Base-by-base conservation (phyloP, 2,329 filamentous ascomycete genomes). In the Tolypocladium pustulatum region DNA sequence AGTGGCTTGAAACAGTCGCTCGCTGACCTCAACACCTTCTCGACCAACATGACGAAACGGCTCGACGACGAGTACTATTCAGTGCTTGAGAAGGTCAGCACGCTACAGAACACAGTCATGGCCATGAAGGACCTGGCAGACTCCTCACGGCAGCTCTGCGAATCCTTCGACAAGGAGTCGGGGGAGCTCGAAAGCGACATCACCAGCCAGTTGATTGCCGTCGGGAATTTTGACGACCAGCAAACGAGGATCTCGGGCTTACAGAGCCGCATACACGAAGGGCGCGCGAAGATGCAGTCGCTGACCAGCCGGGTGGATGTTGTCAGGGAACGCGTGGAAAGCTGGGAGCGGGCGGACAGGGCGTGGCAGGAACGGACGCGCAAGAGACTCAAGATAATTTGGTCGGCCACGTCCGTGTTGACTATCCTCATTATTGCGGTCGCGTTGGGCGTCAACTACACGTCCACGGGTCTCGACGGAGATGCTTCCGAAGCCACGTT, bases 61-160 rank as follows among this genome's bases (percentile, higher is more conserved):
- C 81, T 93, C 49, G 88, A 92, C 69, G 83, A 88, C 60, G 86
- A 86, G 3, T 92, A 91, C 73, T 88, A 89, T 63, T 82, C 83
- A 0, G 81, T 91, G 12, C 76, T 91, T 36, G 85, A 90, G 68
- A 89, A 87, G 67, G 78, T 88, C 55, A 80, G 80, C 55, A 71
- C 78, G 1, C 75, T 92, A 41, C 85, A 87, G 57, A 80, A 77
- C 63, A 90, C 85, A 0, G 81, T 91, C 43, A 70, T 76, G 7
- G 81, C 80, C 2, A 75, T 93, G 34, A 85, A 85, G 66, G 84
- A 88, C 64, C 78, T 93, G n/a, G 84, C 86, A 0, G 75, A 75
- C 36, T 76, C 82, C 65, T 85, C 86, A 7, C 79, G 78, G 57
- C 77, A 82, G 56, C 76, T 87, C 10, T 81, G 82, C 60, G 72